Base-by-base conservation (phyloP, 495 filamentous ascomycete species). In the Podospora pseudoanserina region DNA sequence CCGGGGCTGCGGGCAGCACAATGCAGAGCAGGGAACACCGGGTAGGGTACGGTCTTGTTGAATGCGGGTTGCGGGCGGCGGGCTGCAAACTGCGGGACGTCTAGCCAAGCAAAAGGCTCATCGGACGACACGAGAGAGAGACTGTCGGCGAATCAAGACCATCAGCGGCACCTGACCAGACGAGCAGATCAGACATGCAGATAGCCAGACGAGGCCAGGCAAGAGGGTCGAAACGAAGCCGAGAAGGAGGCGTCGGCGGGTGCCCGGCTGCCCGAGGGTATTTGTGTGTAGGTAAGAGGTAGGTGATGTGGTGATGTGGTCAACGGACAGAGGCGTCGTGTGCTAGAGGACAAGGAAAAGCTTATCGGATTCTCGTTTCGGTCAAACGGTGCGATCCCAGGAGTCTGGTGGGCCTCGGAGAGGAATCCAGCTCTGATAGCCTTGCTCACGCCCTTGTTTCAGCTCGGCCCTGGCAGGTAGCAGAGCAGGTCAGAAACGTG, bases 1-100 rank as follows among this genome's bases (percentile, higher is more conserved):
- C 28, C 66, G 66, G 53, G 49, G 66, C 66, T 63, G 60, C 44
- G 30, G 28, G n/a, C 55, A 20, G 55, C 55, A 58, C 39, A 49
- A 49, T 49, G 39, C 39, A 49, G 39, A 49, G 39, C 39, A 49
- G 39, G 39, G 39, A 49, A 49, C 39, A 49, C 39, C 39, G 39
- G 39, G 39, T 49, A 49, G 39, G 39, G 39, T 49, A 49, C 39
- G 39, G 39, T 49, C 39, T 16, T 49, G 39, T 16, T 49, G 7
- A 11, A 49, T 49, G 39, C 23, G 55, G 20, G n/a, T 58, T 58
- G n/a, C 55, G n/a, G 54, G n/a, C 55, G n/a, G 55, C 55, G 55
- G 23, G 55, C n/a, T 63, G 61, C 61, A 63, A 34, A 32, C 20
- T 19, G 61, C 61, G 61, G 61, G 19, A 49, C 18, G n/a, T 58